Evolutionary conservation across 202 grass and related monocot species (phyloP).

Genomic region (Setaria viridis): DNA sequence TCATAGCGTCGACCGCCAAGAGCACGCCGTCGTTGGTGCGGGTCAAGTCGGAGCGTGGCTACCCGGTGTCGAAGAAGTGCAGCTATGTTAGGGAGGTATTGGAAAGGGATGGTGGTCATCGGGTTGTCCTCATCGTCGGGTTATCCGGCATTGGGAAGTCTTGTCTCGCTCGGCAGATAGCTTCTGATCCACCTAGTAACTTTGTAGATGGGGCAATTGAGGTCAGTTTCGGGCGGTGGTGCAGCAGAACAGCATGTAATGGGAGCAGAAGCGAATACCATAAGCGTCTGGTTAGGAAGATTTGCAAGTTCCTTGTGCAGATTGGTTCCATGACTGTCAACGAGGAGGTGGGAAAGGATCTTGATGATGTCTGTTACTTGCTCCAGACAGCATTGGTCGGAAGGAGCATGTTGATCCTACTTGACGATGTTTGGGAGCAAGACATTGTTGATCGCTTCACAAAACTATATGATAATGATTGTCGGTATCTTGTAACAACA

Average conservation of each 20-base stretch:
- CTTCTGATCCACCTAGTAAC: conserved; percentile 41
- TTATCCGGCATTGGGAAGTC: conserved; percentile 77
- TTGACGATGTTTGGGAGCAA: conserved; percentile 82
- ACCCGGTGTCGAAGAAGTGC: conserved; percentile 59
- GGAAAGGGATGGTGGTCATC: conserved; percentile 43
- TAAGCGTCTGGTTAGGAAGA: conserved; percentile 53
- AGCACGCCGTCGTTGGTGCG: conserved; percentile 42
- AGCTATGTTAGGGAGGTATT: conserved; percentile 48
- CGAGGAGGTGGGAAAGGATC: conserved; percentile 52
- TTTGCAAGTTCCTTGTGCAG: conserved; percentile 65
- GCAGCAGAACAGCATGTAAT: conserved; percentile 58
- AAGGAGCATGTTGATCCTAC: conserved; percentile 65
- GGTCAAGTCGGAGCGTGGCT: conserved; percentile 55
- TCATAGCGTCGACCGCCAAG: conserved; percentile 49
- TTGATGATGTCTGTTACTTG: conserved; percentile 71
- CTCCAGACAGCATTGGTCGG: conserved; percentile 66
- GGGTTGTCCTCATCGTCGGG: conserved; percentile 63
- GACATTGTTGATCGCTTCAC: conserved; percentile 71
- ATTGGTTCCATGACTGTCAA: conserved; percentile 55
- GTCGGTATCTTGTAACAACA: conserved; percentile 69
- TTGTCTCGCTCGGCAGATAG: conserved; percentile 61
- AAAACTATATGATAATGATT: conserved; percentile 68
- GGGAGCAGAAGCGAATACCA: conserved; percentile 63
- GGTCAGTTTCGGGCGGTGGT: conserved; percentile 63
- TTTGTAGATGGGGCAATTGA: conserved; percentile 62